Conservation (phyloP, 352 stramenopile genomes). For the Phytopythium delawarense region DNA sequence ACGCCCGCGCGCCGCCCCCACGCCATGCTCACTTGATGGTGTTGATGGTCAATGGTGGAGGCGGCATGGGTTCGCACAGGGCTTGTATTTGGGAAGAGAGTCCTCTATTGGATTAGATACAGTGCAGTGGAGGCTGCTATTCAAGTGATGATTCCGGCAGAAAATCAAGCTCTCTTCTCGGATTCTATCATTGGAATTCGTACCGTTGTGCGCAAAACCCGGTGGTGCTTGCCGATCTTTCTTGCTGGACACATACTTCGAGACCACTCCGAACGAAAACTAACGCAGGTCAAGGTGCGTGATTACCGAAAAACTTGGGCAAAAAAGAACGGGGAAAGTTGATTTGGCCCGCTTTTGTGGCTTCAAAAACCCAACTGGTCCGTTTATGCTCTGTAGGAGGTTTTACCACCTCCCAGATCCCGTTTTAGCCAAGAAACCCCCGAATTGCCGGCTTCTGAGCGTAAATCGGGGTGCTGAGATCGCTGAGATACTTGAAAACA, state of each 20-base stretch:
- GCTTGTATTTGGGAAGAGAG: background rate
- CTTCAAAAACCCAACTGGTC: background rate
- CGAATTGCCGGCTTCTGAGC: background rate
- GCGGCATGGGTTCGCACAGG: background rate
- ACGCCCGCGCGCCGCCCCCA: conserved; percentile 69
- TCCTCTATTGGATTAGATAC: no score
- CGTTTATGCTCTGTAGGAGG: no score
- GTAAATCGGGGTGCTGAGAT: background rate
- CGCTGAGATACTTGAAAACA: background rate
- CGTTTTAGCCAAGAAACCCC: background rate
- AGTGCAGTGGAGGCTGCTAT: no score
- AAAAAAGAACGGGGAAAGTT: background rate
- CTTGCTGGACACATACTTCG: no score
- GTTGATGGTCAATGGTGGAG: background rate
- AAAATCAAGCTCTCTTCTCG: background rate
- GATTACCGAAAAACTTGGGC: no score
- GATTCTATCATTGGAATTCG: background rate
- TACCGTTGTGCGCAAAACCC: background rate
- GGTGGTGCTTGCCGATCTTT: background rate
- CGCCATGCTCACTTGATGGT: conserved; percentile 33
- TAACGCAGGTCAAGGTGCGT: no score
- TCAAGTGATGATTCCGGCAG: no score
- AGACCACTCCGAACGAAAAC: no score
- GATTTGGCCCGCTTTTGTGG: background rate
- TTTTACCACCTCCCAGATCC: background rate